phyloP scores from a whole-genome alignment of 2,329 filamentous ascomycete genomes.

The Calcarisporium arbuscula region DNA sequence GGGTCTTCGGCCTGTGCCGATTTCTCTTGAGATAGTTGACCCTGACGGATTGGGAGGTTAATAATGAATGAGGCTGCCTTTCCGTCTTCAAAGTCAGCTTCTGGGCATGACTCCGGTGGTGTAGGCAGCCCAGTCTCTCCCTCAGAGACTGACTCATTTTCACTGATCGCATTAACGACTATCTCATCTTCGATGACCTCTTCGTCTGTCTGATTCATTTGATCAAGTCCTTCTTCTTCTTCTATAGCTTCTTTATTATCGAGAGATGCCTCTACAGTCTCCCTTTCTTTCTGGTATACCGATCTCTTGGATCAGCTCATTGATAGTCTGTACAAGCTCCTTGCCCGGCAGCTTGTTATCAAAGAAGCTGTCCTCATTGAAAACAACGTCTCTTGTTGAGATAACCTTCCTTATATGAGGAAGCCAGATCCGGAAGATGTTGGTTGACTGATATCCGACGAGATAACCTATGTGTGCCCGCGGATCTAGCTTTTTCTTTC shows the following conservation, averaged over 20 bases:
- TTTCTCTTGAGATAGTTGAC: not conserved
- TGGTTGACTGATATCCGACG: slow-evolving; percentile 2
- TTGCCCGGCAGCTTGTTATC: not conserved
- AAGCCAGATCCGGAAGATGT: slow-evolving; percentile 3
- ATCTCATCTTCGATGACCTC: not conserved
- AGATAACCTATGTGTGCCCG: slow-evolving; percentile 2
- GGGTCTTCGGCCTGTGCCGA: no score
- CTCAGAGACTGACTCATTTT: not conserved
- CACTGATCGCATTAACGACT: not conserved
- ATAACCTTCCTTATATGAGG: slow-evolving; percentile 2
- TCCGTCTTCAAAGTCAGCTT: not conserved
- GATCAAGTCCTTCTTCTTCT: not conserved
- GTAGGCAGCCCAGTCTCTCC: no score
- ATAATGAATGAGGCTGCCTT: not conserved
- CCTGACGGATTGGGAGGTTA: not conserved
- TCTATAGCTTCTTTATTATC: no score
- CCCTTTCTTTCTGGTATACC: not conserved
- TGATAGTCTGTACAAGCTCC: not conserved
- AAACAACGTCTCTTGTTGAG: slow-evolving; percentile 2
- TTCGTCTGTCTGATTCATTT: not conserved
- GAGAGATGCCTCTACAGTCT: not conserved
- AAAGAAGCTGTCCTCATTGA: not conserved
- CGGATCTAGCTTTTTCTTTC: slow-evolving; percentile 2
- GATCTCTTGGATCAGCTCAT: not conserved
- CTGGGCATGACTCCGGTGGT: no score